These are phyloP conservation scores for Lunasporangiospora selenospora DNA, from an alignment of 192 early-diverging fungal genomes.

Conservation along the genomic window DNA sequence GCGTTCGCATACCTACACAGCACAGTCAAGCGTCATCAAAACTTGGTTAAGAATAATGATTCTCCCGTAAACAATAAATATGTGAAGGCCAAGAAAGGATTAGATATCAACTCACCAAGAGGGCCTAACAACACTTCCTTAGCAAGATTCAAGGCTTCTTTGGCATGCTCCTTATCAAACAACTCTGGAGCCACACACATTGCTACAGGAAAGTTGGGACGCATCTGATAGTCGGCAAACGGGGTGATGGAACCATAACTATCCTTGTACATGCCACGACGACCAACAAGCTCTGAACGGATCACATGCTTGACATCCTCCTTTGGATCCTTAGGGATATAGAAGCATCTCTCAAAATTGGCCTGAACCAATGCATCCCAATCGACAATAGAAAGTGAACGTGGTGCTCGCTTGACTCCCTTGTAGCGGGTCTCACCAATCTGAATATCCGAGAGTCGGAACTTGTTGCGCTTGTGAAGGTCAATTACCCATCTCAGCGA, in stretches of 20 bases:
- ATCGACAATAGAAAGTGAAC: slow-evolving; percentile 61
- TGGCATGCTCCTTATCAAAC: slow-evolving; percentile 82
- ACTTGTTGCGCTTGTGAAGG: slow-evolving; percentile 48
- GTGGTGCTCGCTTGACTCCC: slow-evolving; percentile 30
- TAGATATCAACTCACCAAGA: slow-evolving; percentile 47
- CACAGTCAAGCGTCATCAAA: too few relatives aligned
- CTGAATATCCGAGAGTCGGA: slow-evolving; percentile 9
- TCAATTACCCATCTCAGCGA: slow-evolving; percentile 82
- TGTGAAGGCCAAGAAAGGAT: too few relatives aligned
- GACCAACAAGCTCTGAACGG: slow-evolving; percentile 71
- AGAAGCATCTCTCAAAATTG: slow-evolving; percentile 90
- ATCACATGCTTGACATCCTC: slow-evolving; percentile 72
- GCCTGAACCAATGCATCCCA: slow-evolving; percentile 85
- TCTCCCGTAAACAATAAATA: too few relatives aligned
- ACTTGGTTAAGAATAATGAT: too few relatives aligned
- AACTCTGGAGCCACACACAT: slow-evolving; percentile 96
- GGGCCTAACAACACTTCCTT: slow-evolving; percentile 79
- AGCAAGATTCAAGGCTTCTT: slow-evolving; percentile 70
- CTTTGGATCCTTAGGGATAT: slow-evolving; percentile 79
- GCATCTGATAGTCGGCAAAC: slow-evolving; percentile 91
- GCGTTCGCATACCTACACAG: slow-evolving; percentile 88
- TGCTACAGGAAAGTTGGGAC: slow-evolving; percentile 91
- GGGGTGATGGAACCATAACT: slow-evolving; percentile 70
- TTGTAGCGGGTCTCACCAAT: slow-evolving; percentile 52
- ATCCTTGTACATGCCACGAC: slow-evolving; percentile 97